Base-by-base conservation (phyloP, 2,329 filamentous ascomycete genomes). In the Graphilbum fragrans region DNA sequence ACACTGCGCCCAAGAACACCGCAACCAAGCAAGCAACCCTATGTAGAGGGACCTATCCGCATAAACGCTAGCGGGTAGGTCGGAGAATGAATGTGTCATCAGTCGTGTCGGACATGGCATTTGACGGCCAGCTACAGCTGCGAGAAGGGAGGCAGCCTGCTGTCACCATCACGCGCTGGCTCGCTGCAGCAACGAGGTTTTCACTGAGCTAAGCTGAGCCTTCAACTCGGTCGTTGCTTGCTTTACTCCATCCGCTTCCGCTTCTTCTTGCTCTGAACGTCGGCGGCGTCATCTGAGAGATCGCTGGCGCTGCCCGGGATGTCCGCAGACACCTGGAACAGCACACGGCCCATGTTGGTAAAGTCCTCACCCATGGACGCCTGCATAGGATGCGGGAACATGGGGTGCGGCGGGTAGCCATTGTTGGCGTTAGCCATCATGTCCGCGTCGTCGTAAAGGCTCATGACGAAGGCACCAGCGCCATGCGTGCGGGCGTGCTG, bases 401-500 rank as follows among this genome's bases (percentile, higher is more conserved):
- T 61, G 2, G 54, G 46, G 36, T 50, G 49, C 1, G 42, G 40
- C 41, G 48, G 44, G 36, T 49, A 49, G 33, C 48, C 47, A 9
- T 50, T 47, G 19, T 46, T 50, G 20, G 52, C 53, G 7, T 45
- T 61, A 52, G 46, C 60, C 49, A 55, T 59, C 19, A 52, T 58
- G 5, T 86, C 81, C 35, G 73, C 72, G 42, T 82, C 74, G 49
- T 90, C 85, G 38, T 93, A 71, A 38, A 95, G 74, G 55, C 86
- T 85, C 82, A 96, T 90, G 55, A 93, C 80, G 50, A 95, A 84
- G 46, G 87, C 85, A 47, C 87, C 86, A 45, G 80, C 82, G 43
- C 87, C 87, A 57, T 98, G 92, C 5, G 92, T 98, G 48, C 92
- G 80, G 49, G 92, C 82, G 60, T 98, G 92, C 66, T 98, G 92